phyloP scores from a whole-genome alignment of 345 rosid species.

The Aegle marmelos region DNA sequence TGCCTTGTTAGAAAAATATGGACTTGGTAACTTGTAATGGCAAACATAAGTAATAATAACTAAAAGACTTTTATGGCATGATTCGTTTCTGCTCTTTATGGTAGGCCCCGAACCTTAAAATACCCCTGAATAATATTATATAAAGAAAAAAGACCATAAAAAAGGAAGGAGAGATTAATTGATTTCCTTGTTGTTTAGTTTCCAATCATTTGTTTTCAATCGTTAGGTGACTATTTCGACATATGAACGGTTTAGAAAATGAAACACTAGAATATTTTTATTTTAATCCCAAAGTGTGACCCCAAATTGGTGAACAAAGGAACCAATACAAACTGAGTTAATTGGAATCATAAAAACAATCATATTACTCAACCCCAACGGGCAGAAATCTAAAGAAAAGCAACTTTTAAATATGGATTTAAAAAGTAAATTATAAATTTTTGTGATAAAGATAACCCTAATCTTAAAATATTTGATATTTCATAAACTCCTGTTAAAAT shows the following conservation, averaged over 20 bases:
- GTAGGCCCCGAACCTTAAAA: slow-evolving; percentile 34
- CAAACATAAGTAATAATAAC: slow-evolving; percentile 54
- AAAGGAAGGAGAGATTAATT: slow-evolving; percentile 1
- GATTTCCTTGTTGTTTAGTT: slow-evolving; percentile 15
- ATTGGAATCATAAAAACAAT: slow-evolving; percentile 10
- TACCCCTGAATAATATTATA: slow-evolving; percentile 9
- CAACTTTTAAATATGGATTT: not conserved
- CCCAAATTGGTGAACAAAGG: slow-evolving; percentile 9
- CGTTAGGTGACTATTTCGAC: slow-evolving; percentile 22
- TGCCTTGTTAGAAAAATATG: slow-evolving; percentile 20
- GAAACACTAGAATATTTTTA: not conserved
- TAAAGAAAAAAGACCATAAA: no score
- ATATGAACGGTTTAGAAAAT: slow-evolving; percentile 19
- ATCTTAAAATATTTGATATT: not conserved
- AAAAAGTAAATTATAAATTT: no score
- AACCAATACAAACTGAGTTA: slow-evolving; percentile 5
- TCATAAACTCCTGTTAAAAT: not conserved
- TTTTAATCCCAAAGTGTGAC: not conserved
- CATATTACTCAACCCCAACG: slow-evolving; percentile 10
- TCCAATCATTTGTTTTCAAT: slow-evolving; percentile 11
- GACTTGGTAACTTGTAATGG: slow-evolving; percentile 51
- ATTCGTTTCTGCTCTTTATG: slow-evolving; percentile 3
- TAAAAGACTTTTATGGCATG: slow-evolving; percentile 47
- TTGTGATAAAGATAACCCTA: not conserved
- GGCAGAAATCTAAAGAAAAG: not conserved